Conservation (phyloP, 305 asterid genomes). For the Solanum hybrid region DNA sequence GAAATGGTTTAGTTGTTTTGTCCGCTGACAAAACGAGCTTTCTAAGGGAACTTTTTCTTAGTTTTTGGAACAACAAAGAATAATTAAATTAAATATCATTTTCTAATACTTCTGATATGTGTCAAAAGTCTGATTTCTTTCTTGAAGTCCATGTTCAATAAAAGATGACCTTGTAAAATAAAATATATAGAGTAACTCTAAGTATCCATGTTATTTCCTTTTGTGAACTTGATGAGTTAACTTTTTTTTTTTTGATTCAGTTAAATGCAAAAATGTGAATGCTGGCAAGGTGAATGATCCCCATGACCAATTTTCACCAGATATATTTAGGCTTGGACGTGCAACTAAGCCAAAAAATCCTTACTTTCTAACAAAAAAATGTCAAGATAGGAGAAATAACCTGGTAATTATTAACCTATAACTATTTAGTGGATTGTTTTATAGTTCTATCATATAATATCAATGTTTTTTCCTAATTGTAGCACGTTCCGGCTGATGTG, state of each 20-base stretch:
- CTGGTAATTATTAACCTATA: background rate
- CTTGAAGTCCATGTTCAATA: background rate
- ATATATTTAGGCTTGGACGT: background rate
- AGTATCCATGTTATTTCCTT: background rate
- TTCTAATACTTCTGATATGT: background rate
- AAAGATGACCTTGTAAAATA: background rate
- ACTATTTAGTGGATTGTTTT: background rate
- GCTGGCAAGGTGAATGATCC: background rate
- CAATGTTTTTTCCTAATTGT: background rate
- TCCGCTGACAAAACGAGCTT: background rate
- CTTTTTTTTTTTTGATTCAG: background rate
- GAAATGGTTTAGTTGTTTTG: background rate
- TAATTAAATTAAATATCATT: background rate
- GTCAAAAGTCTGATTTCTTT: background rate
- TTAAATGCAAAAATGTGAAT: background rate
- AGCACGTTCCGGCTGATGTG: background rate
- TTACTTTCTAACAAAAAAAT: background rate
- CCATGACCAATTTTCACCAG: background rate
- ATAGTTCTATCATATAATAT: background rate
- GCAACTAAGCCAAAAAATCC: background rate
- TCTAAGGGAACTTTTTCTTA: background rate
- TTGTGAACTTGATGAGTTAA: background rate
- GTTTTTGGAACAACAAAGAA: background rate
- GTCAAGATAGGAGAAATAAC: background rate
- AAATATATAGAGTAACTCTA: background rate